Evolutionary conservation across 2,329 filamentous ascomycete genomes (phyloP).

Genomic region (Botrytis tulipae): DNA sequence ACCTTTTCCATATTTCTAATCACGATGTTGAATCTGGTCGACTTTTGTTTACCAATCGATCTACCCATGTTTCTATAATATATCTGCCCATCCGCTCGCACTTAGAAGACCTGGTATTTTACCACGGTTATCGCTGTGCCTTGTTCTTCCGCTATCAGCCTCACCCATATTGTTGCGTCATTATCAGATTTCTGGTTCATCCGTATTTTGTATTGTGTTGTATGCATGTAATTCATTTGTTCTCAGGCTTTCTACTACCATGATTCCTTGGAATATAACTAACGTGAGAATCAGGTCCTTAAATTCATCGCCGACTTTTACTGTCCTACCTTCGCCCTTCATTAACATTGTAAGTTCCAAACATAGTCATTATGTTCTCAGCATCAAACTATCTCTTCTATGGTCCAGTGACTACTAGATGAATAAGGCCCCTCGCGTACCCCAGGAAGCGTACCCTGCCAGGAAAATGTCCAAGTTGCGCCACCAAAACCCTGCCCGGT

Average conservation of each 20-base stretch:
- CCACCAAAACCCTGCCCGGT: conserved; percentile 26
- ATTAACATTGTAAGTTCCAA: conserved; percentile 13
- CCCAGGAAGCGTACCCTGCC: conserved; percentile 10
- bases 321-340: neutral
- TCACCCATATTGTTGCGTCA: conserved; percentile 15
- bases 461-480: conserved; percentile 23
- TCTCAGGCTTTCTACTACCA: neutral
- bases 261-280: neutral
- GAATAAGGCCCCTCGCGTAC: neutral
- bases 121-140: conserved; percentile 28
- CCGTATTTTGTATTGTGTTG: neutral
- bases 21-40: conserved; percentile 35
- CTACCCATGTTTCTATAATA: conserved; percentile 39
- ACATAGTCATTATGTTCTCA: neutral
- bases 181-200: conserved; percentile 9
- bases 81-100: conserved; percentile 33
- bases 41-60: conserved; percentile 33
- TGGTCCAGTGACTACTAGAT: conserved; percentile 15
- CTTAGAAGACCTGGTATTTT: conserved; percentile 32
- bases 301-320: neutral
- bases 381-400: neutral
- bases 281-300: conserved; percentile 5
- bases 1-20: conserved; percentile 34
- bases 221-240: conserved; percentile 15
- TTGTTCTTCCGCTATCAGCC: conserved; percentile 16